Conservation (phyloP, 2,329 filamentous ascomycete species). For the Colletotrichum tanaceti region DNA sequence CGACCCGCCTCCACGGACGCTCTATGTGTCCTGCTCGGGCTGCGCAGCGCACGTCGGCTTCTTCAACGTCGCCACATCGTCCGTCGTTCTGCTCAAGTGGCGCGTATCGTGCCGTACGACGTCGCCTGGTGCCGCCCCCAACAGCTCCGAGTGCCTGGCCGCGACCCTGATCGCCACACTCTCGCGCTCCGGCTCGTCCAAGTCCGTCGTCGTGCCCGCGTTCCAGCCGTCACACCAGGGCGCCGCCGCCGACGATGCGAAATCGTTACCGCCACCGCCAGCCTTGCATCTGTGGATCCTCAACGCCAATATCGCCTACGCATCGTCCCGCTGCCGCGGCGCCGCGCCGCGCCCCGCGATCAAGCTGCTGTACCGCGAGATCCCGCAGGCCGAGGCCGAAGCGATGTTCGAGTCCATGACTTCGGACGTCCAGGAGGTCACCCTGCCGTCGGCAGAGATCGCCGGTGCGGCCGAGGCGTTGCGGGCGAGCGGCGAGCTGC, state of each 20-base stretch:
- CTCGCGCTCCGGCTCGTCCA: conserved; percentile 68
- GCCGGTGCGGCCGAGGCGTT: conserved; percentile 58
- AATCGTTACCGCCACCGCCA: neutral
- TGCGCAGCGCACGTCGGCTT: conserved; percentile 62
- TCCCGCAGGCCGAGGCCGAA: conserved; percentile 58
- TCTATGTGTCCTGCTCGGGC: conserved; percentile 58
- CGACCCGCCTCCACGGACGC: conserved; percentile 44
- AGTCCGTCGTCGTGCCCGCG: conserved; percentile 63
- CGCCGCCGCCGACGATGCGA: neutral
- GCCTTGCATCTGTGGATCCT: conserved; percentile 65
- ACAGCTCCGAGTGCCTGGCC: conserved; percentile 62
- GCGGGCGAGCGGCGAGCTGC: conserved; percentile 58
- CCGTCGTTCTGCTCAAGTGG: conserved; percentile 69
- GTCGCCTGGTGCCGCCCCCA: conserved; percentile 49
- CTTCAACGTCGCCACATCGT: conserved; percentile 57
- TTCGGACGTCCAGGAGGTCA: conserved; percentile 70
- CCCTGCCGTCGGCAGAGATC: conserved; percentile 64
- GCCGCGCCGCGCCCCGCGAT: conserved; percentile 53
- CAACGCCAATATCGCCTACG: conserved; percentile 65
- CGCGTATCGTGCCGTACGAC: conserved; percentile 57
- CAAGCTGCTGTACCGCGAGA: conserved; percentile 64
- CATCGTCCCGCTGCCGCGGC: conserved; percentile 53
- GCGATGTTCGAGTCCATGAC: conserved; percentile 62
- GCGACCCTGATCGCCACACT: conserved; percentile 65
- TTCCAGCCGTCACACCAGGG: conserved; percentile 6